These are phyloP conservation scores for Pseudevernia furfuracea DNA, from an alignment of 495 filamentous ascomycete genomes.

Conservation along the genomic window DNA sequence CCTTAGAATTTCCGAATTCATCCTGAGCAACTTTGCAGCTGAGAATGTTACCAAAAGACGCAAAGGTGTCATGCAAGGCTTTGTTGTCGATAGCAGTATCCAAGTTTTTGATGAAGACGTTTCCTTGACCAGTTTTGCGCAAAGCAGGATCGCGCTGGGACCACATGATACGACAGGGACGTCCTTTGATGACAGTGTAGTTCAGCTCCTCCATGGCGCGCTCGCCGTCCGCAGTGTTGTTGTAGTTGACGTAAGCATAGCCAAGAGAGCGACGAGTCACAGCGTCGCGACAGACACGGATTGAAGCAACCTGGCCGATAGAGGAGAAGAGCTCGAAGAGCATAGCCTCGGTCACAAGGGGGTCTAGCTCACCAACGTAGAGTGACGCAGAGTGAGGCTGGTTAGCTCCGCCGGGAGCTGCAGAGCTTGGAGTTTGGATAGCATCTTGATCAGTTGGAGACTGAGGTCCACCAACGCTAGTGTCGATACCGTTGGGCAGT, in stretches of 20 bases:
- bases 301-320: conserved; percentile 97
- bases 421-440: conserved; percentile 62
- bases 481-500: conserved; percentile 62
- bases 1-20: conserved; percentile 90
- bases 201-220: conserved; percentile 98
- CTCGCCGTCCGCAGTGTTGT: conserved; percentile 91
- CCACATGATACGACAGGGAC: conserved; percentile 99
- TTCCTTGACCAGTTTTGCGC: conserved; percentile 98
- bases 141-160: conserved; percentile 98
- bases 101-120: conserved; percentile 99
- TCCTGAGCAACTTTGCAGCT: conserved; percentile 99
- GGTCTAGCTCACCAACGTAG: conserved; percentile 97
- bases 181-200: conserved; percentile 98
- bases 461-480: conserved; percentile 48
- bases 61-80: conserved; percentile 98
- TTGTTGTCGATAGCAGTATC: conserved; percentile 99
- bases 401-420: conserved; percentile 56
- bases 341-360: conserved; percentile 98
- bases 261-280: conserved; percentile 97
- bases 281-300: conserved; percentile 98
- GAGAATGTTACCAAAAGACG: conserved; percentile 97
- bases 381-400: conserved; percentile 92
- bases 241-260: conserved; percentile 99
- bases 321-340: conserved; percentile 99
- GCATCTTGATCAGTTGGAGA: conserved; percentile 49